Base-by-base conservation (phyloP, 129 eudicot genomes). In the Ambrosia trifida region DNA sequence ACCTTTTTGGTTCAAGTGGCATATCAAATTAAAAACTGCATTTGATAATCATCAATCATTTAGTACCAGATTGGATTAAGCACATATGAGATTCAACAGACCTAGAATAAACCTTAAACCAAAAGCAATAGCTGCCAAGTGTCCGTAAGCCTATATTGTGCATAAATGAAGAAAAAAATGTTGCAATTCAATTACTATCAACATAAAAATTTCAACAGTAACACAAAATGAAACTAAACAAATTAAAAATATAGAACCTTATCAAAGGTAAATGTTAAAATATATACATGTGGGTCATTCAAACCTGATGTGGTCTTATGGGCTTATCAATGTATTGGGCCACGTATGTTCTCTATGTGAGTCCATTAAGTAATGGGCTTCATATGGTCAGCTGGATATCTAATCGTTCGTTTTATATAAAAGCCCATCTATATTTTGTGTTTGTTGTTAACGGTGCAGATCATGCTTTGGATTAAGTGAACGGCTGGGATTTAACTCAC, bases 191-290 rank as follows among this genome's bases (percentile, higher is more conserved):
- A 64, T 36, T n/a, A 51, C 17, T 18, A 17, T 10, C n/a, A 73
- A 40, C 66, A 19, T 2, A 16, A 10, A n/a, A 52, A 10, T 40
- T 43, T 64, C 65, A 54, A 65, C 7, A 66, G 40, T 54, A 24
- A 24, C 28, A 24, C 43, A 51, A 32, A 64, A 64, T 54, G 43
- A 36, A 64, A 64, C 54, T 31, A 74, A 50, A 72, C 68, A 72
- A 28, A 30, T 38, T 43, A 38, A 35, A 64, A 20, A 9, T 38
- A 57, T 65, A 54, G 51, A 65, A 28, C 73, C 57, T 66, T 20
- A 45, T 38, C 24, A 33, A 64, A 52, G n/a, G 52, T 38, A 50
- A 49, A 51, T n/a, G n/a, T n/a, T n/a, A n/a, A n/a, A n/a, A n/a
- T n/a, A n/a, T n/a, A n/a, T n/a, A n/a, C n/a, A n/a, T n/a, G n/a